Evolutionary conservation across 2,329 filamentous ascomycete genomes (phyloP).

Genomic region (Chaetoscypha palmicola): DNA sequence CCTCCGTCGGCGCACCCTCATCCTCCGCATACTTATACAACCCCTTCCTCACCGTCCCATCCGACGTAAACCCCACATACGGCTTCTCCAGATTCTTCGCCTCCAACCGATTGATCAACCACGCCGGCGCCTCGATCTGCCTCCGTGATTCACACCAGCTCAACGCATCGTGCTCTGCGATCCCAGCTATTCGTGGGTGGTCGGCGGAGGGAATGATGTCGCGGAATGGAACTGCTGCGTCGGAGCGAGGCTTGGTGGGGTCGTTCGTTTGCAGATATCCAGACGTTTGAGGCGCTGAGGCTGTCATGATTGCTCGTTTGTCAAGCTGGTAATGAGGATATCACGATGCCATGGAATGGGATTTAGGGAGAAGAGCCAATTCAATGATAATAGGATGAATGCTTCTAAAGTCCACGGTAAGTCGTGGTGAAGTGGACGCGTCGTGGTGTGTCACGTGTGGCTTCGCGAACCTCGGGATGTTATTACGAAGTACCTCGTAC

Average conservation of each 20-base stretch:
- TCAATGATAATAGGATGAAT: too few relatives aligned
- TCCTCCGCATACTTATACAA: constrained; percentile 25
- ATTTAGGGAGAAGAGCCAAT: too few relatives aligned
- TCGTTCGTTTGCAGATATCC: constrained; percentile 24
- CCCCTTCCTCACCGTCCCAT: constrained; percentile 24
- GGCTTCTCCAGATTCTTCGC: constrained; percentile 28
- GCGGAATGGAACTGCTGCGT: constrained; percentile 26
- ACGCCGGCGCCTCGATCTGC: constrained; percentile 27
- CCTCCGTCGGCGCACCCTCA: constrained; percentile 27
- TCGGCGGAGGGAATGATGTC: constrained; percentile 21
- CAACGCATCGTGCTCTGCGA: constrained; percentile 22
- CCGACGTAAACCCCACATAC: constrained; percentile 27
- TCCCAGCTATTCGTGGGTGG: constrained; percentile 26
- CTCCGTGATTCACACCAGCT: constrained; percentile 28
- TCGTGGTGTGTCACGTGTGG: neutral
- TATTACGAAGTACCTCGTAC: too few relatives aligned
- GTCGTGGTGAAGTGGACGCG: constrained; percentile 6
- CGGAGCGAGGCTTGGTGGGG: constrained; percentile 24
- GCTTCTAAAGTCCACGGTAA: neutral
- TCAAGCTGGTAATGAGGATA: too few relatives aligned
- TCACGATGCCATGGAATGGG: too few relatives aligned
- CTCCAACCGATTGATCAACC: constrained; percentile 28
- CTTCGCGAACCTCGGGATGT: too few relatives aligned
- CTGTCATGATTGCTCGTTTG: too few relatives aligned
- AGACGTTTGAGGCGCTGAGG: constrained; percentile 20